A percentile compares a stretch with the other conserved stretches of the same genome.
phyloP scores from a whole-genome alignment of 2,329 filamentous ascomycete species.

The Phialocephala subalpina region DNA sequence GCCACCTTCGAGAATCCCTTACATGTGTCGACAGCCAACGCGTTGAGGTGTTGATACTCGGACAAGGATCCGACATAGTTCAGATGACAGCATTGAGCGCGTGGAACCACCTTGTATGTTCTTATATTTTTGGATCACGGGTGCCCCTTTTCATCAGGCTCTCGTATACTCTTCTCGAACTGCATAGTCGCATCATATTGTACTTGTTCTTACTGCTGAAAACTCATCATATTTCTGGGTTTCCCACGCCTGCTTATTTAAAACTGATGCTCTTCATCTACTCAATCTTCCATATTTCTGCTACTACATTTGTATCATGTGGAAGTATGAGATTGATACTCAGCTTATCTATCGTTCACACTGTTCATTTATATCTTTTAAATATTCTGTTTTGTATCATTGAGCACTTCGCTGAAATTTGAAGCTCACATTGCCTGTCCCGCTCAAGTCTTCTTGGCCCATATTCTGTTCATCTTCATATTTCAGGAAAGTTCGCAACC shows the following conservation, averaged over 20 bases:
- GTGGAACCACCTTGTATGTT: constrained; percentile 16
- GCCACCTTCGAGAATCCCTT: background rate
- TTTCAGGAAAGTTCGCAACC: background rate
- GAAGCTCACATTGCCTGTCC: background rate
- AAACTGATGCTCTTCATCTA: background rate
- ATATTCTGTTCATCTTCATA: no score
- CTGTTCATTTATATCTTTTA: background rate
- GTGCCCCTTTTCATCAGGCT: constrained; percentile 10
- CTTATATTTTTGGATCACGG: constrained; percentile 19
- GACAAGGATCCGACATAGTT: constrained; percentile 7
- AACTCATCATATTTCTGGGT: background rate
- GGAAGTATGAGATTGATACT: background rate
- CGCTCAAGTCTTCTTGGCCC: no score
- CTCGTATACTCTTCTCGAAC: background rate
- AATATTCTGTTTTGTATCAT: background rate
- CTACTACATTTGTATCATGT: background rate
- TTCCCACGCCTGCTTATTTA: background rate
- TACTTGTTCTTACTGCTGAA: background rate
- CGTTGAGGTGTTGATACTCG: background rate
- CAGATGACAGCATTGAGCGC: constrained; percentile 19
- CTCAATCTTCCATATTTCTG: no score
- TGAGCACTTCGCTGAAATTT: background rate
- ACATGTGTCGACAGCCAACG: background rate
- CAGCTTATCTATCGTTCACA: background rate
- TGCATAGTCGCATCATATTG: background rate